Conservation (phyloP, 768 basidiomycete genomes). For the Pulveroboletus sp. region DNA sequence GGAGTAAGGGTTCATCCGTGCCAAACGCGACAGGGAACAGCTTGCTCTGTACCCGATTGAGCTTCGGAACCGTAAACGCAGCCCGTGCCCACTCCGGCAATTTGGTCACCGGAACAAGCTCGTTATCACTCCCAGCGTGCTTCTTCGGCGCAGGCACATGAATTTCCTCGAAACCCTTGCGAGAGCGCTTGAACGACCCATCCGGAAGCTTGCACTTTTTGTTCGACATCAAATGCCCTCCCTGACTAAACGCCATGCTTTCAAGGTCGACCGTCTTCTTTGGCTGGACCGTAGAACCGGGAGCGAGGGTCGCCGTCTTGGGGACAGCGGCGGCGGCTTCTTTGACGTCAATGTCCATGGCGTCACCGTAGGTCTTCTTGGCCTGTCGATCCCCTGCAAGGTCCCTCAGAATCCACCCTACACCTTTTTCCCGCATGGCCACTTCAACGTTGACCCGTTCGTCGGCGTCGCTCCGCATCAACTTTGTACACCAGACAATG, state of each 20-base stretch:
- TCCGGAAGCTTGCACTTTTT: slow-evolving; percentile 98
- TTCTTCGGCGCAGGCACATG: slow-evolving; percentile 93
- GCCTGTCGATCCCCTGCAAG: slow-evolving; percentile 78
- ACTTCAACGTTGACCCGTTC: slow-evolving; percentile 93
- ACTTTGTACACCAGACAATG: slow-evolving; percentile 96
- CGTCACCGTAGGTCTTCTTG: slow-evolving; percentile 48
- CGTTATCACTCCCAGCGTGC: slow-evolving; percentile 58
- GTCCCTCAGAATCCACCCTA: slow-evolving; percentile 93
- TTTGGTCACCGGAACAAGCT: slow-evolving; percentile 66
- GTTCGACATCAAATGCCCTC: slow-evolving; percentile 96
- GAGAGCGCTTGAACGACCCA: slow-evolving; percentile 94
- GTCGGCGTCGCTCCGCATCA: slow-evolving; percentile 85
- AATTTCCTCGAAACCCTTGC: slow-evolving; percentile 98
- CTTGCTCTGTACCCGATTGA: slow-evolving; percentile 94
- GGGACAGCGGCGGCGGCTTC: slow-evolving; percentile 48
- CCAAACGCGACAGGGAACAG: slow-evolving; percentile 92
- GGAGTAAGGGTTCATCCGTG: slow-evolving; percentile 89
- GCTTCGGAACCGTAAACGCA: slow-evolving; percentile 77
- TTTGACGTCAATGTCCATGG: slow-evolving; percentile 79
- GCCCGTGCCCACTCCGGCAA: slow-evolving; percentile 85
- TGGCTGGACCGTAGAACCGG: slow-evolving; percentile 85
- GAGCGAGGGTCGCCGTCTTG: slow-evolving; percentile 82
- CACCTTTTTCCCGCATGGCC: slow-evolving; percentile 95
- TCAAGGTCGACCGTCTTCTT: slow-evolving; percentile 87
- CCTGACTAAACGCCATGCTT: slow-evolving; percentile 93